A percentile compares a stretch with the other conserved stretches of the same genome.
Conservation (phyloP, 2,329 filamentous ascomycete species). For the Diaporthe sp. region DNA sequence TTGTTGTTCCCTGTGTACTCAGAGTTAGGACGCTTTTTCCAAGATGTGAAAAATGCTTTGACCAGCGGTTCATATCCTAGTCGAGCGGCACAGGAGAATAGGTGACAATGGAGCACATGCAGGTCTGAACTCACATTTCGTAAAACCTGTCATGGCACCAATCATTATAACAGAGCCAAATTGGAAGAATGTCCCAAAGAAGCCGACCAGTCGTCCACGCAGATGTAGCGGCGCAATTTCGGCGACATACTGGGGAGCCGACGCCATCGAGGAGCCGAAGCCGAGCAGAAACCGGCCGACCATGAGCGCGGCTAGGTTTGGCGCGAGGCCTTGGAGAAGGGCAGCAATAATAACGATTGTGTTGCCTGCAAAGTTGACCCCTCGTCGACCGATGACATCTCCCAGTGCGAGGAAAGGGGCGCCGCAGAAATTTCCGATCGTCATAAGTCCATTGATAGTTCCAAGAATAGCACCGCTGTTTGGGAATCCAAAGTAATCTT, state of each 20-base stretch:
- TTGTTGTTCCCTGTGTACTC: slow-evolving; percentile 46
- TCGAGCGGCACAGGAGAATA: not conserved
- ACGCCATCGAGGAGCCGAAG: slow-evolving; percentile 50
- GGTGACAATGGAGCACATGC: not conserved
- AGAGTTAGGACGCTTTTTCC: not conserved
- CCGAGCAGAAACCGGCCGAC: slow-evolving; percentile 53
- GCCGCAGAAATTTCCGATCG: slow-evolving; percentile 60
- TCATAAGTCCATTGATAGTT: slow-evolving; percentile 62
- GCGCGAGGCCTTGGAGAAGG: slow-evolving; percentile 61
- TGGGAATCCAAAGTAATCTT: slow-evolving; percentile 56
- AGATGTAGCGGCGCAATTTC: slow-evolving; percentile 48
- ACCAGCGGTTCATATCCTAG: not conserved
- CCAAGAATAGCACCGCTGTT: slow-evolving; percentile 56
- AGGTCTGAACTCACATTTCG: slow-evolving; percentile 45
- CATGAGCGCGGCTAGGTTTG: slow-evolving; percentile 52
- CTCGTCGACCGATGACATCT: slow-evolving; percentile 65
- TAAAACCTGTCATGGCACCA: slow-evolving; percentile 58
- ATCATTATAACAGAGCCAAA: slow-evolving; percentile 58
- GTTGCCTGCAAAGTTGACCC: slow-evolving; percentile 62
- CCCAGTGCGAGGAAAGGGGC: slow-evolving; percentile 64
- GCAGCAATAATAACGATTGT: slow-evolving; percentile 59
- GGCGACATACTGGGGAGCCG: slow-evolving; percentile 48
- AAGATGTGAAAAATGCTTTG: too few species aligned
- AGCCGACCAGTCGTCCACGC: slow-evolving; percentile 59
- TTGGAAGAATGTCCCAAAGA: slow-evolving; percentile 62